Evolutionary conservation across 1,284 basidiomycete genomes (phyloP).

Genomic region (Microbotryum violaceum): DNA sequence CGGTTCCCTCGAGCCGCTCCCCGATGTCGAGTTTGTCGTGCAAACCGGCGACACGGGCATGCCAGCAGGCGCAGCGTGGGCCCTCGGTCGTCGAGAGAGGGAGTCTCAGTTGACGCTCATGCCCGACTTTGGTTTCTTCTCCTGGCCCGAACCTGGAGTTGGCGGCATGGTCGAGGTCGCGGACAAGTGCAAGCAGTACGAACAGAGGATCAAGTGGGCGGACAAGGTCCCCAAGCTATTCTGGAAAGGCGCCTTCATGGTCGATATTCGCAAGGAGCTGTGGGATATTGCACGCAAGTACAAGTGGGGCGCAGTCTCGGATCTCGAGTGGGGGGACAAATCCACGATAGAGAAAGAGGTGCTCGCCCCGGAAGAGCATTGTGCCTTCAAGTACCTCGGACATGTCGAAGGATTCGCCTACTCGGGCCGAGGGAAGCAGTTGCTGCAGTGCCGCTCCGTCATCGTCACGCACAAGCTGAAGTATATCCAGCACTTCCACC

Average conservation of each 20-base stretch:
- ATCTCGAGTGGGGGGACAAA: not conserved
- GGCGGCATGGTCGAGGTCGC: conserved; percentile 37
- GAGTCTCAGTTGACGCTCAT: conserved; percentile 34
- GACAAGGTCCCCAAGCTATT: conserved; percentile 38
- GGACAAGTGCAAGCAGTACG: conserved; percentile 33
- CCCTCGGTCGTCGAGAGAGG: conserved; percentile 32
- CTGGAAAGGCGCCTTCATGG: conserved; percentile 40
- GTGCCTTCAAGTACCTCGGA: conserved; percentile 40
- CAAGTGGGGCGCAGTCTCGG: conserved; percentile 18
- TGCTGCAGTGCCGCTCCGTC: conserved; percentile 42
- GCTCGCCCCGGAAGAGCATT: conserved; percentile 36
- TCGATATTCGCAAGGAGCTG: conserved; percentile 39
- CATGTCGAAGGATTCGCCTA: conserved; percentile 43
- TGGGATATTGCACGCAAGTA: conserved; percentile 33
- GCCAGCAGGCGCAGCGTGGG: conserved; percentile 29
- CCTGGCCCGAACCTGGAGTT: conserved; percentile 40
- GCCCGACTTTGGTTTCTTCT: conserved; percentile 42
- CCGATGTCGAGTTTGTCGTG: conserved; percentile 41
- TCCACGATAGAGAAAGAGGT: conserved; percentile 1
- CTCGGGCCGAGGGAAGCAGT: conserved; percentile 41
- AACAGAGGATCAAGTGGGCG: conserved; percentile 35
- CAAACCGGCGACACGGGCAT: conserved; percentile 36
- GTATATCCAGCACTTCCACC: conserved; percentile 42
- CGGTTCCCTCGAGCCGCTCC: conserved; percentile 37
- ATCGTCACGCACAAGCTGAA: conserved; percentile 34